phyloP scores from a whole-genome alignment of 2,329 filamentous ascomycete species.

The Nannizzia gypsea region DNA sequence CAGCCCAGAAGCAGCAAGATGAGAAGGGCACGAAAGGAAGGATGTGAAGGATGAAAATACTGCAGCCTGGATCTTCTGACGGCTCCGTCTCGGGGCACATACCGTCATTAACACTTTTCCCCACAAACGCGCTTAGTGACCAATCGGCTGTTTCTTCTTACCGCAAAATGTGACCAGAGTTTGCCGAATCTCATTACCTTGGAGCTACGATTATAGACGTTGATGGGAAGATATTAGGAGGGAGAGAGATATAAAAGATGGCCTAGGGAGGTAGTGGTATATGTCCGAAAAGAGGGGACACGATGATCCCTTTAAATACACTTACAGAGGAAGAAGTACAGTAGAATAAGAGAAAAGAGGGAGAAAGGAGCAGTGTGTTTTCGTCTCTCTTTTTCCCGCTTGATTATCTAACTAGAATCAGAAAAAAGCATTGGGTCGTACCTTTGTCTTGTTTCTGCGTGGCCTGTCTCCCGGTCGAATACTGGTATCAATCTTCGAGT shows the following conservation, averaged over 20 bases:
- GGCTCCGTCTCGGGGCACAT: neutral
- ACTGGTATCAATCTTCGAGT: neutral
- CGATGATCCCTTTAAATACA: neutral
- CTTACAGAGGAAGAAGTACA: neutral
- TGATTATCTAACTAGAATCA: neutral
- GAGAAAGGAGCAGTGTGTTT: neutral
- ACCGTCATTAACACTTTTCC: neutral
- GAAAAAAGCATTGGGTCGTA: constrained; percentile 5
- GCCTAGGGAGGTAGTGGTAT: neutral
- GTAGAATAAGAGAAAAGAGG: neutral
- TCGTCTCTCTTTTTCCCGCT: neutral
- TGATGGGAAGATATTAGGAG: too few relatives aligned
- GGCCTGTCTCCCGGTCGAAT: neutral
- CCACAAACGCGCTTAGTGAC: neutral
- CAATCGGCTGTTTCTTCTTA: neutral
- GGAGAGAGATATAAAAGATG: neutral
- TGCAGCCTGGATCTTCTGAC: neutral
- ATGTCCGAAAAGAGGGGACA: neutral
- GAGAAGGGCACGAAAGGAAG: neutral
- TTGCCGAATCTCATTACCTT: too few relatives aligned
- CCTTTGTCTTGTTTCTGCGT: constrained; percentile 2
- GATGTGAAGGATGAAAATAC: neutral
- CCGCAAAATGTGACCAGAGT: neutral
- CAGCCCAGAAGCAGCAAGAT: neutral
- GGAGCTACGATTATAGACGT: too few relatives aligned